Evolutionary conservation across 164 flowering plant species (phyloP), one percentile per base, ranked within the genome.

Genomic region (Stephania yunnanensis): DNA sequence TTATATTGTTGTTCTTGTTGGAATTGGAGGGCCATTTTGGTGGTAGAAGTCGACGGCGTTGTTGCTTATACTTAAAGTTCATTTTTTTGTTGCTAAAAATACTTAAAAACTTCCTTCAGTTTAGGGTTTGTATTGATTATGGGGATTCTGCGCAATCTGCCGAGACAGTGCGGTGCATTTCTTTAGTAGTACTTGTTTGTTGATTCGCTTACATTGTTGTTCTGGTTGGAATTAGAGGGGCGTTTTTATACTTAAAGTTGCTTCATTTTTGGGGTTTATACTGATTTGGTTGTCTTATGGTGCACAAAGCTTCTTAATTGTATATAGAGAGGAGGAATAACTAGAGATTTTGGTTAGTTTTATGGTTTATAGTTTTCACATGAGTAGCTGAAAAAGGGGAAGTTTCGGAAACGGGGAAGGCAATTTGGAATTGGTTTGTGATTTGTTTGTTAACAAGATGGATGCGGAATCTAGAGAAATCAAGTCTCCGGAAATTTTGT

Each of bases 401-500:
- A 36, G 4, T 36, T 36, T 36, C 4, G 42, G 7, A 25, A 25
- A 25, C 25, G 25, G 25, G 50, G 22, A 70, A 70, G 46, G 19
- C 45, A 17, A n/a, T 5, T 17, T 3, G 22, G 19, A 25, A 9
- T 36, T 36, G 42, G 42, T 36, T 36, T 68, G 1, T 44, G 7
- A 7, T 70, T 73, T 29, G 42, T 5, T 46, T 45, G 30, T 58
- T 44, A 12, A 30, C 22, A 3, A 7, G 15, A 69, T 58, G 63
- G 11, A 70, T 75, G 81, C 78, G 88, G 88, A 50, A 36, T 74
- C 80, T 8, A 61, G 71, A 63, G 92, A 91, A 76, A 89, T 87
- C 74, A 89, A 85, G 79, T 91, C 96, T 25, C 87, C 85, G 13
- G 88, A 78, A 73, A 80, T 45, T 45, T 55, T 45, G 66, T 58